A percentile compares a stretch with the other conserved stretches of the same genome.
These are phyloP conservation scores for Dacryopinax spathularia DNA, from an alignment of 768 basidiomycete genomes.

Conservation along the genomic window DNA sequence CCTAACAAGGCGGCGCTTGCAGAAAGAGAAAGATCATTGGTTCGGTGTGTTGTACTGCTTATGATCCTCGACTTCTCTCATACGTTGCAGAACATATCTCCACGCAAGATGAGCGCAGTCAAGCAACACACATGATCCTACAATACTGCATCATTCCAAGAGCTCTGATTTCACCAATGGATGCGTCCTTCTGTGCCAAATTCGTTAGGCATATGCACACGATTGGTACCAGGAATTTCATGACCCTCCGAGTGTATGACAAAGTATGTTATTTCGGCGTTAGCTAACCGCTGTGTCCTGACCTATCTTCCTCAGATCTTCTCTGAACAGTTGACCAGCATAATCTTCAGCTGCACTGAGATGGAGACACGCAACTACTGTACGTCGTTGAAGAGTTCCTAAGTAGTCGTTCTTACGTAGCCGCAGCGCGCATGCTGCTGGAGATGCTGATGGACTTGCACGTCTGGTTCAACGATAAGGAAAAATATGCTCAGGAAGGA, in stretches of 20 bases:
- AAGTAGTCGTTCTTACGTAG: background rate
- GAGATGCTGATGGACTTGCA: conserved; percentile 64
- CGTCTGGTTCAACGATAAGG: conserved; percentile 66
- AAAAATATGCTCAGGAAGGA: conserved; percentile 26
- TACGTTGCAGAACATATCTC: background rate
- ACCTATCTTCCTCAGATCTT: conserved; percentile 44
- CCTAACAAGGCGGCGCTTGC: conserved; percentile 26
- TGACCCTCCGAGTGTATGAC: conserved; percentile 72
- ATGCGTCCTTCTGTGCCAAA: conserved; percentile 86
- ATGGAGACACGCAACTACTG: conserved; percentile 93
- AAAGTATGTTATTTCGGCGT: conserved; percentile 34
- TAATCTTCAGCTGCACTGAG: conserved; percentile 88
- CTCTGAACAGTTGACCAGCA: conserved; percentile 65
- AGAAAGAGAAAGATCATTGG: conserved; percentile 12
- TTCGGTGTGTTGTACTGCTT: conserved; percentile 23
- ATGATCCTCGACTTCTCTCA: background rate
- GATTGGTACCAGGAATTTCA: conserved; percentile 79
- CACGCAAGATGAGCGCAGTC: background rate
- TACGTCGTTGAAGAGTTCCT: conserved; percentile 23
- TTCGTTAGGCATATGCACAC: conserved; percentile 79
- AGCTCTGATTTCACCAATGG: conserved; percentile 86
- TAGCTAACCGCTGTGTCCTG: background rate
- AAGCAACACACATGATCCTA: conserved; percentile 19
- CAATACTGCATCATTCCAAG: conserved; percentile 91
- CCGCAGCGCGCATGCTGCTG: conserved; percentile 67